phyloP scores from a whole-genome alignment of 2,329 filamentous ascomycete species.

The Balansia obtecta region DNA sequence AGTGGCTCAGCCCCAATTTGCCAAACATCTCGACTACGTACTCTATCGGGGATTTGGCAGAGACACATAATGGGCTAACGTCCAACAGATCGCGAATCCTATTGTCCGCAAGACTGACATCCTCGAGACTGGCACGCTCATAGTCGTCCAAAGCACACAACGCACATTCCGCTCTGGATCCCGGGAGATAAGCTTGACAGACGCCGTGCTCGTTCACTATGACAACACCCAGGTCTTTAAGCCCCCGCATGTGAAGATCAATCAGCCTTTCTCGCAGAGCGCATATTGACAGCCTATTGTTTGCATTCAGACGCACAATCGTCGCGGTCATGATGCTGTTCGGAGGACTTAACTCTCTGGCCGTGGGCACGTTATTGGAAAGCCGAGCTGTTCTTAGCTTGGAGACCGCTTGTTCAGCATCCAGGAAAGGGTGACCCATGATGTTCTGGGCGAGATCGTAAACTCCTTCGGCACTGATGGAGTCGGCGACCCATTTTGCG shows the following conservation, averaged over 20 bases:
- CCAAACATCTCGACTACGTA: slow-evolving; percentile 48
- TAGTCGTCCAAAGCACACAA: slow-evolving; percentile 21
- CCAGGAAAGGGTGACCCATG: slow-evolving; percentile 45
- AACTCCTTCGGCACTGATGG: slow-evolving; percentile 37
- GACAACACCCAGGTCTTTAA: slow-evolving; percentile 46
- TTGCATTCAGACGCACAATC: slow-evolving; percentile 31
- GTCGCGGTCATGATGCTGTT: slow-evolving; percentile 42
- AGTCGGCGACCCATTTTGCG: slow-evolving; percentile 46
- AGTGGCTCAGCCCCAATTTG: slow-evolving; percentile 40
- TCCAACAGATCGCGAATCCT: slow-evolving; percentile 36
- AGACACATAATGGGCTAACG: slow-evolving; percentile 37
- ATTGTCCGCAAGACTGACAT: slow-evolving; percentile 10
- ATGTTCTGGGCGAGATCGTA: slow-evolving; percentile 49
- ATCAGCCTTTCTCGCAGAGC: slow-evolving; percentile 32
- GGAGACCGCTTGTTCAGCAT: slow-evolving; percentile 33
- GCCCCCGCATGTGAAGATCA: slow-evolving; percentile 32
- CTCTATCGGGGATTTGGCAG: slow-evolving; percentile 40
- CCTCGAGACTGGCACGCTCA: slow-evolving; percentile 18
- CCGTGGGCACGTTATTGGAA: slow-evolving; percentile 19
- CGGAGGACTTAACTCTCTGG: slow-evolving; percentile 38
- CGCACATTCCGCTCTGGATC: slow-evolving; percentile 40
- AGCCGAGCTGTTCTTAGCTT: slow-evolving; percentile 21
- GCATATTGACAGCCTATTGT: slow-evolving; percentile 24
- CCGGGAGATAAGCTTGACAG: slow-evolving; percentile 41
- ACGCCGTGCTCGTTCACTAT: slow-evolving; percentile 35